phyloP scores from a whole-genome alignment of 805 yeast genomes.

The Monosporozyma siamensis region DNA sequence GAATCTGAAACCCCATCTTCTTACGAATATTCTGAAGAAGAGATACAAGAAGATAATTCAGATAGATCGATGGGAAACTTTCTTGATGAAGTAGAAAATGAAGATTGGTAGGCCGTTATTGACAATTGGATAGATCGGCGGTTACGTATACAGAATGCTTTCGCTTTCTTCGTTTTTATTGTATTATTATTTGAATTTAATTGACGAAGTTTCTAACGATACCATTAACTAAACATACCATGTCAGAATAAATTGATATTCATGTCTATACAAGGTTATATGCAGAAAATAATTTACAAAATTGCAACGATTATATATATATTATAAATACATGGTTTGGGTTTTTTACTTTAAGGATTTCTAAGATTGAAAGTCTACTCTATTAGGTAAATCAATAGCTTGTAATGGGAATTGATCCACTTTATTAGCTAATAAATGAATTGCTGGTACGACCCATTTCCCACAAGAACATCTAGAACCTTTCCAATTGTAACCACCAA shows the following conservation, averaged over 20 bases:
- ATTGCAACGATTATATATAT: too few species aligned
- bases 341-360: too few species aligned
- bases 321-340: too few species aligned
- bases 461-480: constrained; percentile 94
- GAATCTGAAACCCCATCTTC: neutral
- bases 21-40: neutral
- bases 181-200: too few species aligned
- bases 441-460: constrained; percentile 88
- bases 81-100: constrained; percentile 1
- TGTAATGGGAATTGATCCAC: constrained; percentile 51
- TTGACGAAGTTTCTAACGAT: too few species aligned
- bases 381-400: constrained; percentile 17
- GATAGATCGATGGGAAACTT: constrained; percentile 1
- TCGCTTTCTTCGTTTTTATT: too few species aligned
- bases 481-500: constrained; percentile 91
- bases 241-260: too few species aligned
- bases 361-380: constrained; percentile 12
- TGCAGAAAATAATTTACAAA: too few species aligned
- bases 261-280: too few species aligned
- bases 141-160: too few species aligned
- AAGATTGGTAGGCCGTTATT: constrained; percentile 3
- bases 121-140: too few species aligned
- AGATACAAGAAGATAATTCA: neutral
- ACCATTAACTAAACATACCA: too few species aligned
- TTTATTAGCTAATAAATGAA: constrained; percentile 70